Evolutionary conservation across 2,329 filamentous ascomycete species (phyloP).

Genomic region (Xylariales sp.): DNA sequence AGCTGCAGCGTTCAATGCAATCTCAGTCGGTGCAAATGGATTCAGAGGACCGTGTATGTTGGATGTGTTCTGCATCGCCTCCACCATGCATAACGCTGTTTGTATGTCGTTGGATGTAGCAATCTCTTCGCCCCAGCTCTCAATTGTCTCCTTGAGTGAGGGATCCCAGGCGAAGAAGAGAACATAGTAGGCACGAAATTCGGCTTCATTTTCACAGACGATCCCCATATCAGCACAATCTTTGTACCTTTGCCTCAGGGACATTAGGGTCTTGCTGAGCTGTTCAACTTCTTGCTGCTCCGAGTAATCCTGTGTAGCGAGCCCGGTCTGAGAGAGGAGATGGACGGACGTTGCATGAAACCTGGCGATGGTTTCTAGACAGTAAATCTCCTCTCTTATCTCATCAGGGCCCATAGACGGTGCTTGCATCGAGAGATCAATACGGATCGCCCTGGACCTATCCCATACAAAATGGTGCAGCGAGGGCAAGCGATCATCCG

Average conservation of each 20-base stretch:
- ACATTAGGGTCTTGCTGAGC: constrained; percentile 59
- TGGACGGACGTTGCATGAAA: constrained; percentile 64
- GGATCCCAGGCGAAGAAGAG: constrained; percentile 57
- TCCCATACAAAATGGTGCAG: constrained; percentile 66
- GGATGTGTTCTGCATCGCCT: constrained; percentile 54
- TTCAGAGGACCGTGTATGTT: constrained; percentile 54
- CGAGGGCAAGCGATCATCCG: constrained; percentile 48
- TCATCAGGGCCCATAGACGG: constrained; percentile 55
- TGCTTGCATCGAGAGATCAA: constrained; percentile 62
- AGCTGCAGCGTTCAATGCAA: constrained; percentile 44
- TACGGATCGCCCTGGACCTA: constrained; percentile 60
- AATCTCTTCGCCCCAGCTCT: constrained; percentile 50
- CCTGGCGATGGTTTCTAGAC: constrained; percentile 60
- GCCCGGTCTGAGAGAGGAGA: constrained; percentile 52
- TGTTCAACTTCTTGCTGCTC: constrained; percentile 66
- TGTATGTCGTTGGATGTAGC: constrained; percentile 57
- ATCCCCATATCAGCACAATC: constrained; percentile 57
- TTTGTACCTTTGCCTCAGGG: constrained; percentile 62
- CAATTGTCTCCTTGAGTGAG: constrained; percentile 50
- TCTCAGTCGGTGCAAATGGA: constrained; percentile 41
- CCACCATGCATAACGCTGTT: constrained; percentile 56
- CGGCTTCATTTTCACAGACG: constrained; percentile 56
- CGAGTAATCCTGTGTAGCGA: constrained; percentile 56
- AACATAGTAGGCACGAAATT: constrained; percentile 63
- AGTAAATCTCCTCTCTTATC: constrained; percentile 55